These are phyloP conservation scores for Aspergillus calidoustus DNA, from an alignment of 2,329 filamentous ascomycete genomes.

Conservation along the genomic window DNA sequence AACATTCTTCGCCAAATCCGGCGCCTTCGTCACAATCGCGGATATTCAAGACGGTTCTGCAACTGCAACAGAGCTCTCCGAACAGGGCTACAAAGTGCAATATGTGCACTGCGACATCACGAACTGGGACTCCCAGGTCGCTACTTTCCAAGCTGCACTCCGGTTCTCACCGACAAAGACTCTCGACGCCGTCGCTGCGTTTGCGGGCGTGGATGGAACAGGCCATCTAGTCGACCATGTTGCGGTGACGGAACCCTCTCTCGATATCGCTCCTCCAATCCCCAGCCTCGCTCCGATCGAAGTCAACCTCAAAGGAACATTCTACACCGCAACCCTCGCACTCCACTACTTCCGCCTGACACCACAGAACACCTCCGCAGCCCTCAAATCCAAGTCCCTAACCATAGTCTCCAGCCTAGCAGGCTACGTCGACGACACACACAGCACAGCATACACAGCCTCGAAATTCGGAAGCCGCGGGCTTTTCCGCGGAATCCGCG, in stretches of 20 bases:
- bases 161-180: not conserved
- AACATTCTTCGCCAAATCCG: not conserved
- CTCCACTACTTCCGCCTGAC: not conserved
- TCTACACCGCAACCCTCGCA: not conserved
- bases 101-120: conserved; percentile 2
- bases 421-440: not conserved
- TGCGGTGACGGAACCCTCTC: not conserved
- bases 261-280: not conserved
- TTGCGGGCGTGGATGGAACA: not conserved
- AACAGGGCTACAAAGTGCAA: not conserved
- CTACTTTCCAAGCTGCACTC: not conserved
- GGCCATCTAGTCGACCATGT: not conserved
- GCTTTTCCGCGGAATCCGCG: not conserved
- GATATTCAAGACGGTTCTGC: not conserved
- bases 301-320: not conserved
- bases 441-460: conserved; percentile 1
- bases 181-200: conserved; percentile 1
- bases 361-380: no score
- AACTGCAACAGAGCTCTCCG: not conserved
- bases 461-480: conserved; percentile 1
- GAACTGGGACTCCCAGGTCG: not conserved
- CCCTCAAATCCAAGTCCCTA: not conserved
- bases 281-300: not conserved
- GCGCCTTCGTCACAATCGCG: not conserved
- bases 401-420: not conserved